Conservation (phyloP, 2,329 filamentous ascomycete genomes). For the Akanthomyces uredinophilus region DNA sequence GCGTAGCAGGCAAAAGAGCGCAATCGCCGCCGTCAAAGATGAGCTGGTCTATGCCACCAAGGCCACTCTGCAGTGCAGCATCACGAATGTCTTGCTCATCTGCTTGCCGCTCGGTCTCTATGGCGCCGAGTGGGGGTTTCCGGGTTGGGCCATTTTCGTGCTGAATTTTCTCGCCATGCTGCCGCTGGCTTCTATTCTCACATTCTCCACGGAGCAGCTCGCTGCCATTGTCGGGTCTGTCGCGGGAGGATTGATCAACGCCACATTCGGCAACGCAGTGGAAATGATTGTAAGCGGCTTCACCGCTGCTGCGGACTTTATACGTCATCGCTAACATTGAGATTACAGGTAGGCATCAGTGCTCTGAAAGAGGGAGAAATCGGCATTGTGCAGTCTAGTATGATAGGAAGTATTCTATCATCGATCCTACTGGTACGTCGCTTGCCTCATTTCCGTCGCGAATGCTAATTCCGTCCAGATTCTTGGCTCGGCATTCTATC, state of each 20-base stretch:
- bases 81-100: conserved; percentile 51
- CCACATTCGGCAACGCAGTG: conserved; percentile 62
- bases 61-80: conserved; percentile 16
- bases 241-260: conserved; percentile 58
- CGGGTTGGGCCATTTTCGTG: conserved; percentile 43
- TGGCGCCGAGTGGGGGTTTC: conserved; percentile 44
- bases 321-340: background rate
- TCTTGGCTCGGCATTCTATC: conserved; percentile 10
- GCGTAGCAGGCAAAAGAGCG: background rate
- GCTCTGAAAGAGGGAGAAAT: conserved; percentile 15
- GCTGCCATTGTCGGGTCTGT: conserved; percentile 57
- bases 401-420: conserved; percentile 14
- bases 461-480: conserved; percentile 2
- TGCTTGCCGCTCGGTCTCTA: conserved; percentile 62
- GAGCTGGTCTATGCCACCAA: conserved; percentile 14
- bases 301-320: background rate
- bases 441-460: background rate
- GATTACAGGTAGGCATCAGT: conserved; percentile 12
- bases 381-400: conserved; percentile 13
- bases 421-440: conserved; percentile 10
- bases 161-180: conserved; percentile 62
- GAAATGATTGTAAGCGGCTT: conserved; percentile 49
- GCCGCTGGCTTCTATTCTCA: conserved; percentile 55
- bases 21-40: background rate
- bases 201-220: conserved; percentile 60